Evolutionary conservation across 257 asterid genomes (phyloP).

Genomic region (Ophiorrhiza pumila): DNA sequence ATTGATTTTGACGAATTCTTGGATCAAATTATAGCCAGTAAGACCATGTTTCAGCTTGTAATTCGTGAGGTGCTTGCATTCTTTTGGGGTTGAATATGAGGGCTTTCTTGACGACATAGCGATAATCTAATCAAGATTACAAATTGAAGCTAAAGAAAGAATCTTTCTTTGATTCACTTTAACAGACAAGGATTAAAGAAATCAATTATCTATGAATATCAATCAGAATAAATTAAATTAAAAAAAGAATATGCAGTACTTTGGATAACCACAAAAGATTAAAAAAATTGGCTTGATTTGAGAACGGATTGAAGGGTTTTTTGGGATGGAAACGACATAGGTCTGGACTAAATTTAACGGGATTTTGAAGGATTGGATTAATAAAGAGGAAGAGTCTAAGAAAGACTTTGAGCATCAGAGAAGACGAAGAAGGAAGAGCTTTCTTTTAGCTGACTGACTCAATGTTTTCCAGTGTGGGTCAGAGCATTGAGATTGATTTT

Average conservation of each 20-base stretch:
- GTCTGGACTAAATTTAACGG: not conserved
- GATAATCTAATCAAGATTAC: constrained; percentile 2
- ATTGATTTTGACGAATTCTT: constrained; percentile 40
- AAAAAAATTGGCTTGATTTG: not conserved
- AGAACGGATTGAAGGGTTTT: not conserved
- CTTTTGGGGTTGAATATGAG: constrained; percentile 41
- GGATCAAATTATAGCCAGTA: constrained; percentile 44
- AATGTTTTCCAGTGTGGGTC: no score
- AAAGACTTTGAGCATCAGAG: not conserved
- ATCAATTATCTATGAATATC: not conserved
- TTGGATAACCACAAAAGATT: not conserved
- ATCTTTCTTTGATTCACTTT: not conserved
- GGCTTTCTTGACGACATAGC: constrained; percentile 48
- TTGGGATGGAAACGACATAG: not conserved
- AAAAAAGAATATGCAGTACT: not conserved
- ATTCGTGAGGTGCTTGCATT: constrained; percentile 63
- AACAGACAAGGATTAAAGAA: not conserved
- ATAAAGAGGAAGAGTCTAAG: not conserved
- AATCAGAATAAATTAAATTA: not conserved
- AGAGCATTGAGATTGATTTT: no score
- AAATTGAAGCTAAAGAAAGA: constrained; percentile 1
- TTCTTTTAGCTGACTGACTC: not conserved
- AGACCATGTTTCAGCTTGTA: constrained; percentile 61
- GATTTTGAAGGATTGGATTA: constrained; percentile 1
- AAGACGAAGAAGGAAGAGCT: constrained; percentile 2